Percentiles rank a stretch among this genome's conserved stretches.
phyloP scores from a whole-genome alignment of 2,329 filamentous ascomycete species.

The Trichoderma sp. region DNA sequence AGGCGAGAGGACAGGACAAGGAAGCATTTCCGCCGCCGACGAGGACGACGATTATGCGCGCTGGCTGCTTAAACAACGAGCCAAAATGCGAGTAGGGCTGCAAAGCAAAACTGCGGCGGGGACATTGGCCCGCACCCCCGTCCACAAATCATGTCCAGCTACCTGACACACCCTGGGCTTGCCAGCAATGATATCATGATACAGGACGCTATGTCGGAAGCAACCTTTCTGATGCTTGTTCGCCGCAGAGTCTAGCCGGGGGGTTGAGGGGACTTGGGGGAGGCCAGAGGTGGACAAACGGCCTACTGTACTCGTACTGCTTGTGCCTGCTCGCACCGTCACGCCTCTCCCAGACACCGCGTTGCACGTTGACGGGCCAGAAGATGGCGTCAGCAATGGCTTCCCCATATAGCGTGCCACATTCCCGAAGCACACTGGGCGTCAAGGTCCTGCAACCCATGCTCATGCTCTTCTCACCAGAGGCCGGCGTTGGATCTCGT shows the following conservation, averaged over 20 bases:
- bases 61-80: conserved; percentile 11
- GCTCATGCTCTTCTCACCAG: conserved; percentile 15
- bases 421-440: conserved; percentile 18
- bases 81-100: conserved; percentile 17
- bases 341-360: background rate
- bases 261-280: background rate
- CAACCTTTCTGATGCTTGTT: conserved; percentile 25
- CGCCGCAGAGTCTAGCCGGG: conserved; percentile 21
- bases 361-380: conserved; percentile 17
- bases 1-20: background rate
- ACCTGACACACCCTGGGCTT: conserved; percentile 5
- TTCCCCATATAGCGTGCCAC: conserved; percentile 21
- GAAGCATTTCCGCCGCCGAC: background rate
- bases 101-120: conserved; percentile 19
- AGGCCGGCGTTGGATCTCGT: conserved; percentile 13
- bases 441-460: conserved; percentile 13
- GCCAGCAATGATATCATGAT: conserved; percentile 37
- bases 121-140: conserved; percentile 9
- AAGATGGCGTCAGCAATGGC: conserved; percentile 21
- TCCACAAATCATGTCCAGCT: conserved; percentile 23
- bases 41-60: conserved; percentile 9
- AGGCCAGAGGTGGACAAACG: conserved; percentile 1
- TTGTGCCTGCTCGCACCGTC: background rate
- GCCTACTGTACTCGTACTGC: background rate
- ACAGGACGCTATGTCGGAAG: conserved; percentile 29